These are phyloP conservation scores for Backusella psychrophila DNA, from an alignment of 192 early-diverging fungal genomes.

Conservation along the genomic window DNA sequence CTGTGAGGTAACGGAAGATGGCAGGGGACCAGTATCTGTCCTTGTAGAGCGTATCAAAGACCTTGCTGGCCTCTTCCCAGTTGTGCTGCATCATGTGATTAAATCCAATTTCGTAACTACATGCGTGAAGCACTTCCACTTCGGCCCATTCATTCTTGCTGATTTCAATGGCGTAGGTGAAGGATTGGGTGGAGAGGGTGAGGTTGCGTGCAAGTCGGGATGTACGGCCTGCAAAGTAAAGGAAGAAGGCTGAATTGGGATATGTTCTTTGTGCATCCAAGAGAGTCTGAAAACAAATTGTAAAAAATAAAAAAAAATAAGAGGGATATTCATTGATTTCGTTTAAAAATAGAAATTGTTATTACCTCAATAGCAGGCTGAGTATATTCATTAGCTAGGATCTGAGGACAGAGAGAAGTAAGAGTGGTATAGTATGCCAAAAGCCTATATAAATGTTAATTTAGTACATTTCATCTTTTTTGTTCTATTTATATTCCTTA, in stretches of 20 bases:
- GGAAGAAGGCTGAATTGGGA: conserved; percentile 49
- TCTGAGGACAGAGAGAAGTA: conserved; percentile 28
- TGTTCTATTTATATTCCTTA: conserved; percentile 17
- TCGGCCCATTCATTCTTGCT: conserved; percentile 40
- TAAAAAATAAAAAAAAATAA: background rate
- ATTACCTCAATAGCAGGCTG: conserved; percentile 26
- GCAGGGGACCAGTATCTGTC: conserved; percentile 47
- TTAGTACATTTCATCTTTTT: background rate
- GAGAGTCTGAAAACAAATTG: conserved; percentile 16
- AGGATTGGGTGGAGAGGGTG: conserved; percentile 41
- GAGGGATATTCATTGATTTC: background rate
- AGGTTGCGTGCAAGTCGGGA: conserved; percentile 39
- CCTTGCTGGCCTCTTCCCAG: conserved; percentile 37
- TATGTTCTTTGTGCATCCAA: conserved; percentile 42
- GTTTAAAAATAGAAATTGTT: background rate
- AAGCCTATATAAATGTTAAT: conserved; percentile 15
- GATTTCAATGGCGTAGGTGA: conserved; percentile 38
- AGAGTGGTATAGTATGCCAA: conserved; percentile 24
- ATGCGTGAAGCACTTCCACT: conserved; percentile 38
- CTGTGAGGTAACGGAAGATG: conserved; percentile 46
- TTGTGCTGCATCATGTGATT: conserved; percentile 43
- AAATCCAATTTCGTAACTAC: conserved; percentile 46
- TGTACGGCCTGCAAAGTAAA: conserved; percentile 48
- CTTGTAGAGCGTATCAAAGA: conserved; percentile 40
- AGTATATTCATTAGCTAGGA: conserved; percentile 13